phyloP scores from a whole-genome alignment of 2,329 filamentous ascomycete species.

The Pseudogymnoascus sp. region DNA sequence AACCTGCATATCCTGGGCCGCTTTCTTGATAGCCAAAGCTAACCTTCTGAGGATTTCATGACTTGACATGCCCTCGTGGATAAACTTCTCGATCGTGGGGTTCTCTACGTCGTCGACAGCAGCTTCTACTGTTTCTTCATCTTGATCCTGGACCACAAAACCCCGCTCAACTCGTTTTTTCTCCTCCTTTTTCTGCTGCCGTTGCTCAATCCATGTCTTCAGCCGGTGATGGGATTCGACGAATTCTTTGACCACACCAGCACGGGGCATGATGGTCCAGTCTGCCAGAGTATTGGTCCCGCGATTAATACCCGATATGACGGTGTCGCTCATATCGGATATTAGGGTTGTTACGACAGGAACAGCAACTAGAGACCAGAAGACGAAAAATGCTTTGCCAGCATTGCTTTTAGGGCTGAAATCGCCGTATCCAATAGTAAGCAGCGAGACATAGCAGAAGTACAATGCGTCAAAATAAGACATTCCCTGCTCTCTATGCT shows the following conservation, averaged over 20 bases:
- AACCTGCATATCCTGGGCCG: slow-evolving; percentile 45
- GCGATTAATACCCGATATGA: slow-evolving; percentile 56
- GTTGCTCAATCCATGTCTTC: slow-evolving; percentile 30
- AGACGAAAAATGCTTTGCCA: slow-evolving; percentile 61
- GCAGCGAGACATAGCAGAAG: slow-evolving; percentile 60
- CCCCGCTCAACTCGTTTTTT: slow-evolving; percentile 35
- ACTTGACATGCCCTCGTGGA: slow-evolving; percentile 7
- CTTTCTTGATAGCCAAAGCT: slow-evolving; percentile 47
- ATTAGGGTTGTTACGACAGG: slow-evolving; percentile 65
- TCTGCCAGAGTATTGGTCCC: slow-evolving; percentile 54
- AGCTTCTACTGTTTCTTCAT: slow-evolving; percentile 22
- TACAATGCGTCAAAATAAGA: slow-evolving; percentile 61
- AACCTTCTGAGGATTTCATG: slow-evolving; percentile 47
- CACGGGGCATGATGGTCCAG: slow-evolving; percentile 58
- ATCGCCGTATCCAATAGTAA: slow-evolving; percentile 67
- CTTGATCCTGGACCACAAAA: slow-evolving; percentile 27
- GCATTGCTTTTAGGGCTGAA: slow-evolving; percentile 56
- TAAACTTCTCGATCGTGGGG: slow-evolving; percentile 11
- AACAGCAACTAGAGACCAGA: slow-evolving; percentile 63
- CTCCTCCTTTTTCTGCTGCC: slow-evolving; percentile 34
- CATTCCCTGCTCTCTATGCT: slow-evolving; percentile 44
- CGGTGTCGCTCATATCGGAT: slow-evolving; percentile 56
- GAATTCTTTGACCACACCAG: slow-evolving; percentile 47
- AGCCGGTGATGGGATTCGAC: slow-evolving; percentile 42
- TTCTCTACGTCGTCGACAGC: slow-evolving; percentile 9